phyloP scores from a whole-genome alignment of 1,139 yeast species.

The Geotrichum klebahnii region DNA sequence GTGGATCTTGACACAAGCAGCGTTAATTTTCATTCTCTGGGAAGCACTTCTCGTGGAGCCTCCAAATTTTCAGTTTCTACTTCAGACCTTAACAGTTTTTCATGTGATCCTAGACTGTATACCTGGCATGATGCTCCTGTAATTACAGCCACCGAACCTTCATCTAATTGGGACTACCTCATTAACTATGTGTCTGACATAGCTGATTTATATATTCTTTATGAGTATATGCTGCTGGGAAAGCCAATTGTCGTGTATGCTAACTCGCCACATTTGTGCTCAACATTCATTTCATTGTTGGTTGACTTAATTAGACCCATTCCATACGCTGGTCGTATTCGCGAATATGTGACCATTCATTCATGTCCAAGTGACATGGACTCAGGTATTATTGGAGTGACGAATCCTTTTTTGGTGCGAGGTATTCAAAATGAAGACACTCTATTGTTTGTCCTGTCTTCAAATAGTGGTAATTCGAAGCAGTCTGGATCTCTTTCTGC shows the following conservation, averaged over 20 bases:
- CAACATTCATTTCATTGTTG: slow-evolving; percentile 29
- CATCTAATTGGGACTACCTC: slow-evolving; percentile 29
- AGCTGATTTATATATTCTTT: slow-evolving; percentile 31
- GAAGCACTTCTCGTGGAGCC: background rate
- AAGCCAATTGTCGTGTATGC: slow-evolving; percentile 32
- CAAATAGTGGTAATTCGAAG: background rate
- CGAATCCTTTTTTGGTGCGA: slow-evolving; percentile 31
- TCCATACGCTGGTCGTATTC: slow-evolving; percentile 26
- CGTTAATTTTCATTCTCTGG: slow-evolving; percentile 17
- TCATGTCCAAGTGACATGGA: slow-evolving; percentile 23
- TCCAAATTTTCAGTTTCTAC: slow-evolving; percentile 12
- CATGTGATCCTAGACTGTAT: slow-evolving; percentile 10
- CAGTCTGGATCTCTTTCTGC: slow-evolving; percentile 7
- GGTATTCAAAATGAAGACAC: slow-evolving; percentile 15
- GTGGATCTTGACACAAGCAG: slow-evolving; percentile 17
- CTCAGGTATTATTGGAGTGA: slow-evolving; percentile 30
- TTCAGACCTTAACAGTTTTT: slow-evolving; percentile 4
- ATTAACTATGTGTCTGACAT: slow-evolving; percentile 25
- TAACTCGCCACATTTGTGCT: slow-evolving; percentile 30
- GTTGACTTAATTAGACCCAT: slow-evolving; percentile 31
- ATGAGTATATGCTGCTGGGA: slow-evolving; percentile 30
- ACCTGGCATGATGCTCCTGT: slow-evolving; percentile 15
- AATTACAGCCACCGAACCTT: slow-evolving; percentile 25
- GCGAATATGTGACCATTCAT: slow-evolving; percentile 34
- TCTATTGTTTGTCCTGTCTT: slow-evolving; percentile 13